phyloP scores from a whole-genome alignment of 768 basidiomycete species.

The Trametes cinnabarina region DNA sequence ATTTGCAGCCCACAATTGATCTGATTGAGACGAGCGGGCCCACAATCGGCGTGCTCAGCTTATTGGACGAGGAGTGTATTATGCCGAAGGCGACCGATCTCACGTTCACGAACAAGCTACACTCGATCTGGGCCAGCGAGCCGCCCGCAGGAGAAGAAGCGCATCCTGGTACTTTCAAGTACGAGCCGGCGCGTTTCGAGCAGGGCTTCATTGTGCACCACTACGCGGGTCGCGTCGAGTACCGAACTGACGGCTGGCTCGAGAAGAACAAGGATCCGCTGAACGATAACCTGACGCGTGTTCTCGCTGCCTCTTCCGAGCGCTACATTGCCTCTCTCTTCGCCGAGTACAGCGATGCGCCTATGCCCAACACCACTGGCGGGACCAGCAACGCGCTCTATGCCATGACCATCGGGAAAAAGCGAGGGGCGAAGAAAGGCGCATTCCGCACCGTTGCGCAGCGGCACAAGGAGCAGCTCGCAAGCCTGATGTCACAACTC shows the following conservation, averaged over 20 bases:
- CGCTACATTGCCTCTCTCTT: slow-evolving; percentile 82
- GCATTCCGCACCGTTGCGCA: slow-evolving; percentile 96
- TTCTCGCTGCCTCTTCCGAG: slow-evolving; percentile 80
- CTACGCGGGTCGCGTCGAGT: slow-evolving; percentile 96
- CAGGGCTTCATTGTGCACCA: slow-evolving; percentile 95
- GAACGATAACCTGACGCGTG: slow-evolving; percentile 91
- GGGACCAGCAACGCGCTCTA: slow-evolving; percentile 38
- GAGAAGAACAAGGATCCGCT: slow-evolving; percentile 99
- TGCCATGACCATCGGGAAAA: slow-evolving; percentile 48
- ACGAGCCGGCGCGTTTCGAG: slow-evolving; percentile 82
- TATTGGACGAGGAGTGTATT: slow-evolving; percentile 97
- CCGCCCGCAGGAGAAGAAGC: slow-evolving; percentile 41
- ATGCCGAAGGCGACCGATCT: slow-evolving; percentile 98
- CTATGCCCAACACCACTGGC: slow-evolving; percentile 33
- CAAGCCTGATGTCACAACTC: slow-evolving; percentile 87
- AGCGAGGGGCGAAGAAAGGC: slow-evolving; percentile 84
- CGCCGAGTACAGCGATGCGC: slow-evolving; percentile 66
- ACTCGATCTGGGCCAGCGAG: slow-evolving; percentile 68
- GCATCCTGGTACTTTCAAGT: slow-evolving; percentile 81
- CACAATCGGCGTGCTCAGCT: slow-evolving; percentile 85
- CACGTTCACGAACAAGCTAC: slow-evolving; percentile 92
- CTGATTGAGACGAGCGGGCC: slow-evolving; percentile 80
- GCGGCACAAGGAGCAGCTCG: slow-evolving; percentile 92
- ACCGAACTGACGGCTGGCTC: slow-evolving; percentile 93
- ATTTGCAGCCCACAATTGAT: slow-evolving; percentile 97